Conservation (phyloP, 805 yeast genomes). For the Candida multigemmis region DNA sequence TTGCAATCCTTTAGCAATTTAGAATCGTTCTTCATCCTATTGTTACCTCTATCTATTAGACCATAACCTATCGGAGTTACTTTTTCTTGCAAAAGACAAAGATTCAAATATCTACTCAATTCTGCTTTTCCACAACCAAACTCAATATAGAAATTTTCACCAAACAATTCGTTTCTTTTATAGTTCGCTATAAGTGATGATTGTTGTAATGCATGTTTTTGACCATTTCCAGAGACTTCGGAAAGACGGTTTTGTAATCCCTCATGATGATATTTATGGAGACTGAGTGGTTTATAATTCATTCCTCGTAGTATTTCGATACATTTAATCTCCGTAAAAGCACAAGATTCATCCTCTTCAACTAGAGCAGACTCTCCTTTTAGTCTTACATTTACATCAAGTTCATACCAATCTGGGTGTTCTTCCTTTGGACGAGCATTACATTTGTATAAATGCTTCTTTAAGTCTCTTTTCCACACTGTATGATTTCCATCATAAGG, state of each 20-base stretch:
- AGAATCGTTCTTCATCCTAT: conserved; percentile 69
- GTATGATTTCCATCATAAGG: conserved; percentile 71
- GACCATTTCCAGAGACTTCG: conserved; percentile 39
- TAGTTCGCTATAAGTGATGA: conserved; percentile 69
- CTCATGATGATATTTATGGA: conserved; percentile 10
- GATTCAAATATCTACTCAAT: conserved; percentile 53
- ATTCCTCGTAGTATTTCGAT: conserved; percentile 6
- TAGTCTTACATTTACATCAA: conserved; percentile 35
- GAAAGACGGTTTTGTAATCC: conserved; percentile 32
- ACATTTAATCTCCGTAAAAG: conserved; percentile 9
- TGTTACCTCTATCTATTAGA: conserved; percentile 68
- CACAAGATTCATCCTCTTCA: conserved; percentile 3
- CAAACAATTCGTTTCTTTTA: conserved; percentile 30
- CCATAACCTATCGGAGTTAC: conserved; percentile 33
- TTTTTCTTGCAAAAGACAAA: conserved; percentile 11
- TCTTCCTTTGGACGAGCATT: conserved; percentile 30
- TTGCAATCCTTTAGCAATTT: conserved; percentile 51
- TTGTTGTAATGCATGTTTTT: conserved; percentile 79
- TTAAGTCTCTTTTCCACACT: conserved; percentile 52
- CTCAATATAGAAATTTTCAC: conserved; percentile 43
- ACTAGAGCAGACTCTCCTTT: conserved; percentile 1
- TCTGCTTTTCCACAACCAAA: conserved; percentile 94
- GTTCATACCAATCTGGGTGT: conserved; percentile 41
- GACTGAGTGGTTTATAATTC: conserved; percentile 9
- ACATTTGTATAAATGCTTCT: conserved; percentile 55